Percentiles rank a stretch among this genome's conserved stretches.
phyloP scores from a whole-genome alignment of 345 rosid genomes.

The Limnanthes douglasii region DNA sequence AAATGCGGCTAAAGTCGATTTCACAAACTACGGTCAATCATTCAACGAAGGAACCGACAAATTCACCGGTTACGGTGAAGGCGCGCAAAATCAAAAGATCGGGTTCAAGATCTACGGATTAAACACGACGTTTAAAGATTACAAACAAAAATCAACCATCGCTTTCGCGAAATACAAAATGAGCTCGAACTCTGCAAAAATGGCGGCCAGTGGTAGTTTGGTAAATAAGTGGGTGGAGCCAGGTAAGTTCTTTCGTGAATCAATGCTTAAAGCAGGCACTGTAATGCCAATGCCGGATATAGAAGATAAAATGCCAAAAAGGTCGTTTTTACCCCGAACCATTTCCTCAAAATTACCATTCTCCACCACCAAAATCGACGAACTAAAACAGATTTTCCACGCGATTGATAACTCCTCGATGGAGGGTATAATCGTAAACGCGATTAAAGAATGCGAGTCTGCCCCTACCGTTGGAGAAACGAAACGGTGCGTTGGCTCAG shows the following conservation, averaged over 20 bases:
- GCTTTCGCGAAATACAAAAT: conserved; percentile 36
- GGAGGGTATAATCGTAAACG: conserved; percentile 32
- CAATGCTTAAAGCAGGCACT: conserved; percentile 44
- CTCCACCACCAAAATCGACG: conserved; percentile 18
- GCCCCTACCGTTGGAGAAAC: conserved; percentile 58
- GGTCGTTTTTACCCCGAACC: conserved; percentile 75
- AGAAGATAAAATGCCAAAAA: conserved; percentile 70
- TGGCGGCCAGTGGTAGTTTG: conserved; percentile 14
- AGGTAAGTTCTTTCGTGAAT: conserved; percentile 75
- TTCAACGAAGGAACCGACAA: conserved; percentile 36
- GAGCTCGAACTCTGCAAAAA: conserved; percentile 1
- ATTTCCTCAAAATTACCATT: conserved; percentile 52
- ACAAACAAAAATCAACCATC: conserved; percentile 26
- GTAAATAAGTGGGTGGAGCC: conserved; percentile 68
- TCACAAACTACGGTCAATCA: conserved; percentile 38
- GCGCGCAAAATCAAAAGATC: conserved; percentile 13
- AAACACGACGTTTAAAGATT: conserved; percentile 35
- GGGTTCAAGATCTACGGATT: conserved; percentile 41
- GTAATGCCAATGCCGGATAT: conserved; percentile 83
- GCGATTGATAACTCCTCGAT: conserved; percentile 50
- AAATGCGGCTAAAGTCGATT: conserved; percentile 24
- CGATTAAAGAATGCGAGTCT: conserved; percentile 62
- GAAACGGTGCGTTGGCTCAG: conserved; percentile 71
- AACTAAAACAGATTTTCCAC: conserved; percentile 25
- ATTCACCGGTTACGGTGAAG: conserved; percentile 41